Evolutionary conservation across 495 filamentous ascomycete species (phyloP), one percentile per base, ranked within the genome.

Genomic region (Aspergillus ellipticus): DNA sequence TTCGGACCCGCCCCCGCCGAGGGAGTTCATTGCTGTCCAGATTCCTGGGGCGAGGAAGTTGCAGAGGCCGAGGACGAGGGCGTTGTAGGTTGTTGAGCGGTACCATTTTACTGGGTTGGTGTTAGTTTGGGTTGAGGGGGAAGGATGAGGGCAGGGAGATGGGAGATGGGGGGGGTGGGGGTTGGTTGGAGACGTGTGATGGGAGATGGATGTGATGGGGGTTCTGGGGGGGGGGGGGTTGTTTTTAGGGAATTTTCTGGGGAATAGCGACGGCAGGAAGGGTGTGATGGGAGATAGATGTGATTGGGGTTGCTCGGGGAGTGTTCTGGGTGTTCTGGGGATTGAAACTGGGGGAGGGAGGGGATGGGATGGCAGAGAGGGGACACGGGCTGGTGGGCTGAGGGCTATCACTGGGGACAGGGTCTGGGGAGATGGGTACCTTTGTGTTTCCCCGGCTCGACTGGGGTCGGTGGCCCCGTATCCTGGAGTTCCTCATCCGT

Each of bases 11-110:
- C 86, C 86, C 16, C 84, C 86, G 31, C 86, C 85, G 15, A 88
- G 76, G 0, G 79, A 82, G 67, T 87, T 88, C 82, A 87, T 87
- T 11, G 85, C 85, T 22, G 76, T 77, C 85, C 85, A 88, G 58
- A 88, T 80, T 0, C 85, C 85, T 0, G 85, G 85, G 0, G 83
- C 84, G 0, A 80, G 71, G 57, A 89, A 80, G 59, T 82, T 84
- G 70, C 80, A 85, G 16, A 85, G 55, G 1, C 85, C 85, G 8
- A 87, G 74, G 21, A 89, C 77, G 15, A 82, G 74, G 29, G 83
- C 81, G 73, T 86, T 85, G 68, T 79, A 86, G 53, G 83, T 82
- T 2, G 83, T 82, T 15, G 80, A 82, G 28, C 81, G 79, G 66
- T 85, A 81, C 82, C 82, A 87, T 76, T 79, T 81, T n/a, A 82